Evolutionary conservation across 1,284 basidiomycete genomes (phyloP), one percentile per base, ranked within the genome.

Genomic region (Athelia sp.): DNA sequence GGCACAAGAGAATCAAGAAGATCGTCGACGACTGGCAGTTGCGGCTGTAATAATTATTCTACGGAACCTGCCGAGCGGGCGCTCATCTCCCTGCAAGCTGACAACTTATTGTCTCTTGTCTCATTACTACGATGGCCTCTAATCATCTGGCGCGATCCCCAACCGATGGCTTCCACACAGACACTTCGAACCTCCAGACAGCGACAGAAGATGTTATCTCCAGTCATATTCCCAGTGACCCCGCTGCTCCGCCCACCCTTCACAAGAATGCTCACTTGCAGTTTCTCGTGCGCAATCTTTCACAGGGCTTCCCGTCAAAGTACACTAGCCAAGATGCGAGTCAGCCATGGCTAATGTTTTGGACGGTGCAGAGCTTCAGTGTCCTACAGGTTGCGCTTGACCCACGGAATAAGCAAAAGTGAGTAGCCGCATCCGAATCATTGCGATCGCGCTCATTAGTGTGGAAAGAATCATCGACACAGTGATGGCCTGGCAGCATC

Each of bases 321-420:
- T 96, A 90, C 62, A 76, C 72, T n/a, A 82, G 81, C 22, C 85
- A 96, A 57, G 94, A 98, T 64, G 93, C 94, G 0, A 93, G 90
- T 56, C 84, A 93, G 58, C 87, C 93, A 0, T 98, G 94, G 95
- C 71, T 97, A 24, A 64, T 96, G 52, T 97, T 89, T 68, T 98
- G 95, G 94, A 86, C 83, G 0, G 62, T 94, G 2, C 93, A 98
- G 58, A 76, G 82, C 29, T 84, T 95, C 54, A 84, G 87, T 56
- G 63, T 84, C 1, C 65, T 96, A 26, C 90, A 92, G 46, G 83
- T 90, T 1, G 82, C 73, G 1, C 62, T 97, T 36, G 93, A 95
- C 71, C 78, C 81, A 1, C 72, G 68, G 8, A 90, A 80, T 52
- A 89, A 84, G 63, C 77, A 87, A 54, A 74, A 81, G 90, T 92